These are phyloP conservation scores for Phytopythium montanum DNA, from an alignment of 352 stramenopile genomes.

Conservation along the genomic window DNA sequence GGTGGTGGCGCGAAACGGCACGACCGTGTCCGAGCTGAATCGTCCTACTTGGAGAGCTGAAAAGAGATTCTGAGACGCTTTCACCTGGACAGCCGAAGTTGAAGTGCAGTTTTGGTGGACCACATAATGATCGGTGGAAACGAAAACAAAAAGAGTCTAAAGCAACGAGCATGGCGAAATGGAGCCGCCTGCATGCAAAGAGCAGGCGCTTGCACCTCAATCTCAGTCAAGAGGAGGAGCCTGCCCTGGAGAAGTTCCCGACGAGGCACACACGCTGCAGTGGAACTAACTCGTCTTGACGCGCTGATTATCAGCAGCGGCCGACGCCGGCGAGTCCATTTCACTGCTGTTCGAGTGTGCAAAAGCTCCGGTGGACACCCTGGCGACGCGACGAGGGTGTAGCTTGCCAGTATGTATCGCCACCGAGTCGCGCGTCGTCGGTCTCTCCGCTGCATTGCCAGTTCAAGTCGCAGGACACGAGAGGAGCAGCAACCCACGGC, in stretches of 20 bases:
- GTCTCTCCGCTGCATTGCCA: too few species aligned
- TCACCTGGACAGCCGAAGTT: background rate
- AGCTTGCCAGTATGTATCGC: too few species aligned
- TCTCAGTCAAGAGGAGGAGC: background rate
- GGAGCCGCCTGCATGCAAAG: too few species aligned
- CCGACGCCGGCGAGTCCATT: background rate
- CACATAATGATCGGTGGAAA: background rate
- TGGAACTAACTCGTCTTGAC: background rate
- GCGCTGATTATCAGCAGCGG: constrained; percentile 1
- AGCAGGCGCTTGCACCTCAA: too few species aligned
- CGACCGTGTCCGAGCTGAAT: background rate
- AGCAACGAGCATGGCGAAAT: too few species aligned
- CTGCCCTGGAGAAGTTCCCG: background rate
- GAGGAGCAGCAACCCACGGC: too few species aligned
- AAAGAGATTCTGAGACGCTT: background rate
- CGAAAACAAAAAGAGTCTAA: too few species aligned
- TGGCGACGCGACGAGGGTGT: too few species aligned
- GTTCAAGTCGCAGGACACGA: too few species aligned
- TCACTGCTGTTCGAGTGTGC: background rate
- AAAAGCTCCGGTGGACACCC: too few species aligned
- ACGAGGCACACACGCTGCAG: background rate
- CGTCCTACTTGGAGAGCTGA: background rate
- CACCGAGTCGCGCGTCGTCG: too few species aligned
- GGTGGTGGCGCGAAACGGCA: constrained; percentile 5
- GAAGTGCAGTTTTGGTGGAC: background rate